Evolutionary conservation across 495 filamentous ascomycete species (phyloP), one percentile per base, ranked within the genome.

Genomic region (Aspergillus bertholletiae): DNA sequence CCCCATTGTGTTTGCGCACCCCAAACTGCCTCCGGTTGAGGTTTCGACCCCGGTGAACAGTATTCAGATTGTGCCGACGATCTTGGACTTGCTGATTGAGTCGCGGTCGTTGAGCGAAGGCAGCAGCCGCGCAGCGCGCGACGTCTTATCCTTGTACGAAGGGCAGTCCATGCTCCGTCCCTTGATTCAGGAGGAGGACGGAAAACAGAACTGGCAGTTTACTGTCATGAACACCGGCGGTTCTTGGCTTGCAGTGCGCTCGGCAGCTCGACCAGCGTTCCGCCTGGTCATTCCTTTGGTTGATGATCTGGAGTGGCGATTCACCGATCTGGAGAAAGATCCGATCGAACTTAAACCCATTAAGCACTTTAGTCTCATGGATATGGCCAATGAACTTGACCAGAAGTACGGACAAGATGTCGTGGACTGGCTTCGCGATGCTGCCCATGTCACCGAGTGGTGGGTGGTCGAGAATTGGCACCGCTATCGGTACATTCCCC

Each of bases 191-290:
- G 59, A 71, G 27, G 48, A 66, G 49, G 59, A 72, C 35, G 73
- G 72, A 45, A 66, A 68, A 18, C 62, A 73, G 51, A 63, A 71
- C 48, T 80, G 75, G 76, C 75, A 79, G 50, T 78, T 78, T 56
- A 75, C 71, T 26, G 74, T 78, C 49, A 74, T 80, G 61, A 80
- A 80, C 56, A 76, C 77, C 0, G 77, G 77, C n/a, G 74, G 76
- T 1, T 68, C 74, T 1, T 69, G 72, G 65, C 63, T 80, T 1
- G 67, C 70, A 7, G 66, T 78, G 12, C 72, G 73, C 3, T 77
- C 74, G 7, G 73, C 75, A 7, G 70, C 67, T 1, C 56, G 61
- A 7, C 71, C 73, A 0, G 64, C 66, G n/a, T 73, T 60, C 55
- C 67, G 77, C 17, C 66, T 80, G 2, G 72, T 79, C 12, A 60